A percentile compares a stretch with the other conserved stretches of the same genome.
These are phyloP conservation scores for Saccharomycopsis hybrid DNA, from an alignment of 1,139 yeast genomes.

Conservation along the genomic window DNA sequence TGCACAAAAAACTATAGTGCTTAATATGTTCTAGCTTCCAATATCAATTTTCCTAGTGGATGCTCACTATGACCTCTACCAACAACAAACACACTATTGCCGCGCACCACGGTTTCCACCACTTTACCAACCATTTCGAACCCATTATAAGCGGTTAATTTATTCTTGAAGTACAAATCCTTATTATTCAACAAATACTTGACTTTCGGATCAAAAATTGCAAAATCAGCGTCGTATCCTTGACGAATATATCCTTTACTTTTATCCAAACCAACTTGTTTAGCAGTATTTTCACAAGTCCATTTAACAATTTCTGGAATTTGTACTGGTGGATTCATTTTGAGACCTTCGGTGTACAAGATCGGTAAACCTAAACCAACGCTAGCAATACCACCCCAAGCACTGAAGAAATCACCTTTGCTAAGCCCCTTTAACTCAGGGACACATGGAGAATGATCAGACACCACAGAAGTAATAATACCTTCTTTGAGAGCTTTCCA, in stretches of 20 bases:
- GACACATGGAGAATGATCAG: constrained; percentile 95
- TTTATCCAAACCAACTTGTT: constrained; percentile 72
- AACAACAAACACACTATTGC: constrained; percentile 54
- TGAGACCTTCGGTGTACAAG: constrained; percentile 66
- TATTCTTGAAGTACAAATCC: constrained; percentile 70
- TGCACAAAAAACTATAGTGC: background rate
- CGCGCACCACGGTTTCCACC: constrained; percentile 71
- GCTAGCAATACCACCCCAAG: constrained; percentile 97
- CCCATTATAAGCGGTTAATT: constrained; percentile 81
- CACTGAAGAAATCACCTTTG: constrained; percentile 80
- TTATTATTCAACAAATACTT: constrained; percentile 51
- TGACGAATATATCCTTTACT: constrained; percentile 62
- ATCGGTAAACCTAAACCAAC: constrained; percentile 87
- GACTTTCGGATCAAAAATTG: constrained; percentile 64
- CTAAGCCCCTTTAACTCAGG: constrained; percentile 80
- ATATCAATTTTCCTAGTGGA: constrained; percentile 52
- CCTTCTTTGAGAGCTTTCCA: constrained; percentile 71
- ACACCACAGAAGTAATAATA: constrained; percentile 77
- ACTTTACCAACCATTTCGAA: constrained; percentile 63
- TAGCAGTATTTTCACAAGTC: constrained; percentile 80
- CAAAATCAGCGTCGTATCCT: constrained; percentile 85
- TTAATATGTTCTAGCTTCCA: constrained; percentile 43
- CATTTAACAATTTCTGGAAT: constrained; percentile 57
- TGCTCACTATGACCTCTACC: constrained; percentile 49
- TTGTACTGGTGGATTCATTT: constrained; percentile 34